Base-by-base conservation (phyloP, 768 basidiomycete species). In the Strobilomyces echinocephalus region DNA sequence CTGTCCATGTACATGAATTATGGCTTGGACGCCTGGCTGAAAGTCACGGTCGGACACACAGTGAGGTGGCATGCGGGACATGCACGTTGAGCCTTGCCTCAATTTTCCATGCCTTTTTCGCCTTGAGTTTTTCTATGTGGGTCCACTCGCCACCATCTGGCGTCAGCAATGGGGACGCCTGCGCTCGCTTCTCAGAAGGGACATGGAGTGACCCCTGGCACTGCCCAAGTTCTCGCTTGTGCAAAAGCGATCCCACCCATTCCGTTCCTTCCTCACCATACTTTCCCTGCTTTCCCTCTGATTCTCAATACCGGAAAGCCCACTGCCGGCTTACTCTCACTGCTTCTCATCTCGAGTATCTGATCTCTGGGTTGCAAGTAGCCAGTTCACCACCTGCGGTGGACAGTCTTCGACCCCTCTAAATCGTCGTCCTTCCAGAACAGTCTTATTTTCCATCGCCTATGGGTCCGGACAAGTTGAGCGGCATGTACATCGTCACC, bases 301-400 rank as follows among this genome's bases (percentile, higher is more conserved):
- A 83, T 97, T 50, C 80, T 97, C 33, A 95, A 97, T 69, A 97
- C 95, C 0, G 93, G 93, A 14, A 56, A 48, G 64, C 38, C 9
- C 1, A 5, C 4, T 6, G 28, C n/a, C 1, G 4, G 9, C 5
- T 4, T 31, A 28, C 2, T 8, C 8, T 8, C 5, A 12, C 18
- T 6, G 1, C 24, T 11, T 21, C 39, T 56, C 5, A 58, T 18
- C 16, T 2, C 1, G 14, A n/a, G n/a, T n/a, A 1, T 83, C 83
- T 20, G 95, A 97, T 70, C 74, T 97, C 5, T 99, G 94, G 95
- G 78, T 99, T 8, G 84, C 86, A 0, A 75, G 77, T 15, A 66
- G 70, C 0, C 45, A 63, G 24, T 92, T 81, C 62, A 18, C 5
- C 12, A 57, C 54, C 50, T 89, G 85, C 14, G 4, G 50, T 0